Conservation (phyloP, 805 yeast genomes). For the Pichia nanzhaoensis region DNA sequence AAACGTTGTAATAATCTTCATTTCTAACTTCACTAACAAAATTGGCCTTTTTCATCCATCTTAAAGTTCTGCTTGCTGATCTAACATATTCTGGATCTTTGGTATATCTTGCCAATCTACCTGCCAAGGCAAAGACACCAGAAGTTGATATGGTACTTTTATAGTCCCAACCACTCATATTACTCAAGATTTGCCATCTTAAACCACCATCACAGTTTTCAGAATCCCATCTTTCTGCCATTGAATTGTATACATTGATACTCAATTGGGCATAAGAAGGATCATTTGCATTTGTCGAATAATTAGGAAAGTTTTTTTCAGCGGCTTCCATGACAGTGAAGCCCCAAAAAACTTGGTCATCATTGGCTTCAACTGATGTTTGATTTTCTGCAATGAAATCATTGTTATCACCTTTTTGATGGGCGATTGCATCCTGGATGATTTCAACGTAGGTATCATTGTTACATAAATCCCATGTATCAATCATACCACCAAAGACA, state of each 20-base stretch:
- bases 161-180: slow-evolving; percentile 92
- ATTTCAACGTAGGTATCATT: slow-evolving; percentile 54
- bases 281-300: slow-evolving; percentile 41
- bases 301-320: slow-evolving; percentile 67
- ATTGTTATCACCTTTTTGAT: slow-evolving; percentile 59
- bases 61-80: slow-evolving; percentile 69
- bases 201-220: slow-evolving; percentile 77
- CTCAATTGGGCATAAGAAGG: slow-evolving; percentile 80
- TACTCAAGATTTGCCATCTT: slow-evolving; percentile 91
- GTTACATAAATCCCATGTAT: slow-evolving; percentile 61
- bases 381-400: slow-evolving; percentile 83
- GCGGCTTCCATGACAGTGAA: slow-evolving; percentile 85
- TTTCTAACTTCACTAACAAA: slow-evolving; percentile 38
- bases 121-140: slow-evolving; percentile 78
- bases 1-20: slow-evolving; percentile 38
- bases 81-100: slow-evolving; percentile 64
- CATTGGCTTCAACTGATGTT: slow-evolving; percentile 91
- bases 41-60: slow-evolving; percentile 60
- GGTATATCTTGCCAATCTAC: slow-evolving; percentile 80
- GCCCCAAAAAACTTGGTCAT: slow-evolving; percentile 98
- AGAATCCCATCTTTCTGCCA: slow-evolving; percentile 92
- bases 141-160: slow-evolving; percentile 88
- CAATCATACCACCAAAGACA: slow-evolving; percentile 59
- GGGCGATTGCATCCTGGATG: slow-evolving; percentile 52
- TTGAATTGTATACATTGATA: slow-evolving; percentile 85